These are phyloP conservation scores for Aspergillus ochraceus DNA, from an alignment of 2,329 filamentous ascomycete species.

Conservation along the genomic window DNA sequence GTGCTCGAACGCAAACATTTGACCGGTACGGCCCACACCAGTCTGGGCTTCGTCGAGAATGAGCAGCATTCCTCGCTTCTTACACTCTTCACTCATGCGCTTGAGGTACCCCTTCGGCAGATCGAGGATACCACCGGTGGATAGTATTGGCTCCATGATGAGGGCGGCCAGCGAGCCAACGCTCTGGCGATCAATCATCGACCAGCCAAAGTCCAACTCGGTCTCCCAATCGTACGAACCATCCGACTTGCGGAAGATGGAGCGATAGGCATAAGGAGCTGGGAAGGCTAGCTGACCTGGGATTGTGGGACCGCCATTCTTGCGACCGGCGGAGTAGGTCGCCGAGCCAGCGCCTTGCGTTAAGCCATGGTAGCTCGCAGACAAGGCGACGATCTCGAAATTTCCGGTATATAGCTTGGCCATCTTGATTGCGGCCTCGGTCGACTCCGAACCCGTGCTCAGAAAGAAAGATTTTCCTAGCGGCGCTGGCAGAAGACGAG, in stretches of 20 bases:
- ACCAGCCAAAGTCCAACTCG: slow-evolving; percentile 64
- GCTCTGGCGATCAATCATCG: slow-evolving; percentile 59
- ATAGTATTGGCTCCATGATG: slow-evolving; percentile 62
- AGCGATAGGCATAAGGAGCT: slow-evolving; percentile 62
- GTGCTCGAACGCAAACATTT: slow-evolving; percentile 61
- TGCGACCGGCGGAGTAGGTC: slow-evolving; percentile 34
- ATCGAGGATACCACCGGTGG: slow-evolving; percentile 60
- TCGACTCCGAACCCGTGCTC: slow-evolving; percentile 58
- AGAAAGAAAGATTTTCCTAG: slow-evolving; percentile 60
- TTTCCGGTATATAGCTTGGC: slow-evolving; percentile 65
- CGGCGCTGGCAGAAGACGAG: slow-evolving; percentile 45
- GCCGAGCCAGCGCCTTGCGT: slow-evolving; percentile 55
- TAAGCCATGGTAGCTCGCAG: slow-evolving; percentile 62
- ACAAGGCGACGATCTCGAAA: slow-evolving; percentile 63
- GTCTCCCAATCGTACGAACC: slow-evolving; percentile 66
- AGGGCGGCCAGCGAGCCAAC: slow-evolving; percentile 64
- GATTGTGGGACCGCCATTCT: slow-evolving; percentile 36
- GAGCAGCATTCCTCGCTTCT: slow-evolving; percentile 56
- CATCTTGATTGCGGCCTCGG: slow-evolving; percentile 64
- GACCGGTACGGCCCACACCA: slow-evolving; percentile 55
- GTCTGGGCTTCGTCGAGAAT: slow-evolving; percentile 64
- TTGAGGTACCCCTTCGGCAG: slow-evolving; percentile 60
- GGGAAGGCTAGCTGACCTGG: slow-evolving; percentile 61
- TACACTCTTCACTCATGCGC: slow-evolving; percentile 55
- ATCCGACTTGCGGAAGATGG: slow-evolving; percentile 59